Base-by-base conservation (phyloP, 352 stramenopile species). In the Phytopythium delawarense region DNA sequence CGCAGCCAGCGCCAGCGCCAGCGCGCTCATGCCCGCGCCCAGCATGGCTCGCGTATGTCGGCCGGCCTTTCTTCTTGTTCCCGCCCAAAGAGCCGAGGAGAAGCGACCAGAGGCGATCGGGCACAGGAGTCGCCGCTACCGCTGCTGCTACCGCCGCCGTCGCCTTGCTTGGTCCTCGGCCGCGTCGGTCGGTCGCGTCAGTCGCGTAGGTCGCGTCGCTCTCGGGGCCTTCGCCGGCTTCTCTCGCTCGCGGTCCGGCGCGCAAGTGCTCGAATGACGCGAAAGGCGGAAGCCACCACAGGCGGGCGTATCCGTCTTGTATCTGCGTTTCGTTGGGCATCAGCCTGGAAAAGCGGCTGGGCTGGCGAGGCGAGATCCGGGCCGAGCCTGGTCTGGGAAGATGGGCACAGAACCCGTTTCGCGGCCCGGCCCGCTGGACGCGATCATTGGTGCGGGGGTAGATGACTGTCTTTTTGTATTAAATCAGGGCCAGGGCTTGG, bases 241-340 rank as follows among this genome's bases (percentile, higher is more conserved):
- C 42, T n/a, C 57, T 54, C 12, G 56, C 49, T 62, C 35, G 45
- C 44, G 57, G 20, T n/a, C 21, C 23, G 32, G 35, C 23, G 59
- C 59, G 49, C 59, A 50, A 44, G 21, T 58, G 59, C 18, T 37
- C 39, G 21, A 79, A 79, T 79, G 72, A 79, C 39, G 18, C 59
- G 25, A 42, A 8, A 45, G 23, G 30, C 34, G 28, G 28, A 7
- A 32, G 28, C 3, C 28, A 32, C 25, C 25, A 2, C 25, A 2
- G 12, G 54, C 54, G 40, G 37, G 49, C 30, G 50, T 42, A 56
- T 56, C 50, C 25, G 35, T 15, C 28, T 32, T 32, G 28, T 32
- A 32, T 32, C 28, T 32, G 20, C 9, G 35, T 15, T 40, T 40
- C 53, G 57, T 62, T 67, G 49, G 51, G 52, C 61, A 46, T 55